A percentile compares a stretch with the other conserved stretches of the same genome.
Evolutionary conservation across 305 asterid genomes (phyloP).

Genomic region (Fraxinus ornus): DNA sequence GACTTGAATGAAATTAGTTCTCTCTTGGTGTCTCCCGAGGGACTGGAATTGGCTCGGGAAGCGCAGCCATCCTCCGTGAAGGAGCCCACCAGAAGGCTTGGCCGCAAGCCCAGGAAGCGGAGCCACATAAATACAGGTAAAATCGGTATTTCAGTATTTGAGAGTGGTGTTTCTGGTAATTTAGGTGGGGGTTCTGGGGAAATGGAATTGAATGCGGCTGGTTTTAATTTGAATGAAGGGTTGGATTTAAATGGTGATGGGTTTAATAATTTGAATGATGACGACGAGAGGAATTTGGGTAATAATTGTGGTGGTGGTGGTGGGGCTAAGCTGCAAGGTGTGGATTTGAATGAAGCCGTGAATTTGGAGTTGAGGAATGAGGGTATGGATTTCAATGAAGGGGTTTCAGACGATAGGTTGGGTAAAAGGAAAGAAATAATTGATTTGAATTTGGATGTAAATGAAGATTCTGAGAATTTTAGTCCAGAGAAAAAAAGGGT

Average conservation of each 20-base stretch:
- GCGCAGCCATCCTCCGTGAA: conserved; percentile 12
- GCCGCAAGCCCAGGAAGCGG: conserved; percentile 45
- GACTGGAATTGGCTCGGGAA: conserved; percentile 18
- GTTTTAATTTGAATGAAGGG: conserved; percentile 62
- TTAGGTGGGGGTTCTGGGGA: conserved; percentile 33
- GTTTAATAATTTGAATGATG: conserved; percentile 25
- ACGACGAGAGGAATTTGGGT: conserved; percentile 19
- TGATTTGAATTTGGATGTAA: conserved; percentile 74
- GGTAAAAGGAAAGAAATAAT: conserved; percentile 40
- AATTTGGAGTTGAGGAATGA: conserved; percentile 33
- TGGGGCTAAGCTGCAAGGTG: conserved; percentile 37
- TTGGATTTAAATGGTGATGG: conserved; percentile 42
- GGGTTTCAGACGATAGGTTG: conserved; percentile 21
- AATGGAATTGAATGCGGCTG: conserved; percentile 32
- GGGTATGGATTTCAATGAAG: conserved; percentile 27
- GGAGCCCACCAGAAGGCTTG: conserved; percentile 30
- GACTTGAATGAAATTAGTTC: conserved; percentile 40
- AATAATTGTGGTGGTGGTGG: conserved; percentile 15
- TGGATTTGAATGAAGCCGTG: conserved; percentile 48
- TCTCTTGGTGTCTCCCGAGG: conserved; percentile 36
- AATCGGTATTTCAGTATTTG: conserved; percentile 30
- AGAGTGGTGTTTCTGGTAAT: conserved; percentile 24
- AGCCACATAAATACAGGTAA: conserved; percentile 37
- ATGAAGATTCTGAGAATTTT: conserved; percentile 40
- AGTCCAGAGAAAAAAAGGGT: conserved; percentile 36